Conservation (phyloP, 129 eudicot genomes). For the Cynara cardunculus region DNA sequence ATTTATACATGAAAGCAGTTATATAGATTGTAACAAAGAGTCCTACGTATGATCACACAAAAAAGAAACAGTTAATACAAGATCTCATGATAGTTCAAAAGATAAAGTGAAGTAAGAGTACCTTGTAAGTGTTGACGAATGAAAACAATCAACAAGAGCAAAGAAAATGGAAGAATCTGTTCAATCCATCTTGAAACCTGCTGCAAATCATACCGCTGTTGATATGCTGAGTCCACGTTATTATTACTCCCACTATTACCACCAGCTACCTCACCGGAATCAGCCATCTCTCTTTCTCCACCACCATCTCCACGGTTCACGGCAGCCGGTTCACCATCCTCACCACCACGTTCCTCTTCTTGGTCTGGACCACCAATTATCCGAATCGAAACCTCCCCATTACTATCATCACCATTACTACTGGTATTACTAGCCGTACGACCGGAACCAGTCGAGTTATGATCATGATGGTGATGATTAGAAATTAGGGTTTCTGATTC, state of each 20-base stretch:
- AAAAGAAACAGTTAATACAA: neutral
- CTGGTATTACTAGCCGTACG: constrained; percentile 14
- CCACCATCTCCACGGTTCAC: constrained; percentile 14
- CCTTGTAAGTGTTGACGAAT: constrained; percentile 82
- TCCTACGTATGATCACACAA: constrained; percentile 47
- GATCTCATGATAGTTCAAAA: neutral
- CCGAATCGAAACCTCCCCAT: constrained; percentile 72
- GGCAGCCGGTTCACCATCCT: constrained; percentile 18
- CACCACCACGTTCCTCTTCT: constrained; percentile 30
- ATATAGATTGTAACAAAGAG: constrained; percentile 60
- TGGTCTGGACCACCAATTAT: constrained; percentile 46
- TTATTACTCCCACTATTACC: constrained; percentile 16
- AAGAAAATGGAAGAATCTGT: constrained; percentile 76
- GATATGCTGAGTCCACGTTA: constrained; percentile 37
- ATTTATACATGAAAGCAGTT: constrained; percentile 72
- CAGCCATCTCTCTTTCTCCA: constrained; percentile 29
- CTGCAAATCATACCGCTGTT: constrained; percentile 63
- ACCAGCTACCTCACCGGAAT: constrained; percentile 21
- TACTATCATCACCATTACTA: constrained; percentile 19
- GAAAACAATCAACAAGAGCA: constrained; percentile 65
- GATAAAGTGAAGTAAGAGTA: neutral
- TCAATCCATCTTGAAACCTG: constrained; percentile 62
- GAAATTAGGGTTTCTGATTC: constrained; percentile 37
- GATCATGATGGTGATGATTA: constrained; percentile 1
- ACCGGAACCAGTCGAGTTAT: constrained; percentile 5